Percentiles rank a stretch among this genome's conserved stretches.
Conservation (phyloP, 176 grass and related monocot genomes). For the Thinopyrum elongatum region DNA sequence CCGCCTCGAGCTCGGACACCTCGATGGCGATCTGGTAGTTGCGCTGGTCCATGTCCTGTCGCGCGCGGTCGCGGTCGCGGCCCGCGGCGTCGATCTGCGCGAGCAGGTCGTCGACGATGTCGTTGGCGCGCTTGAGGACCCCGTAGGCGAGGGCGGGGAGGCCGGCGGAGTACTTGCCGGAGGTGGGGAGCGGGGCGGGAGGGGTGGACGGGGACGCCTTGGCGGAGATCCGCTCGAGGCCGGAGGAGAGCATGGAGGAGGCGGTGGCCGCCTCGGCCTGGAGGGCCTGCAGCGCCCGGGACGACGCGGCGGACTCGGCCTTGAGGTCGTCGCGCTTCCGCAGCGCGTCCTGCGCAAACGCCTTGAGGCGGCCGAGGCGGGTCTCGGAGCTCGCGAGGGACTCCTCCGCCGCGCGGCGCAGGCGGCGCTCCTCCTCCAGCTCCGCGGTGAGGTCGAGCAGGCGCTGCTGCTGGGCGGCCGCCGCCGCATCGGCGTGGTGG, state of each 20-base stretch:
- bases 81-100: conserved; percentile 62
- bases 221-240: conserved; percentile 77
- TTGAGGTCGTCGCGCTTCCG: conserved; percentile 68
- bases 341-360: conserved; percentile 61
- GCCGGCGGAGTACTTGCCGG: conserved; percentile 75
- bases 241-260: conserved; percentile 84
- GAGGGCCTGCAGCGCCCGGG: conserved; percentile 31
- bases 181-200: conserved; percentile 63
- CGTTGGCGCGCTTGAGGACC: conserved; percentile 89
- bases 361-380: conserved; percentile 60
- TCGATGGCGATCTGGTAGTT: conserved; percentile 99
- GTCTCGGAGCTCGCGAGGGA: conserved; percentile 37
- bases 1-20: conserved; percentile 92
- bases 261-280: conserved; percentile 69
- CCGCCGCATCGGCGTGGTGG: not conserved
- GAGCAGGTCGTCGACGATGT: conserved; percentile 89
- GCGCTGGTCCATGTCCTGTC: conserved; percentile 73
- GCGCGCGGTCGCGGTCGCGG: conserved; percentile 58
- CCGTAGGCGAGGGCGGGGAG: conserved; percentile 77
- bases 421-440: conserved; percentile 76
- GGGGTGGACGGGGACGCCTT: conserved; percentile 54
- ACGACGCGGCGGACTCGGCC: conserved; percentile 23
- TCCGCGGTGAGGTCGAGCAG: conserved; percentile 56
- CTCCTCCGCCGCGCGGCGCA: conserved; percentile 49
- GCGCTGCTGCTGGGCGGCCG: conserved; percentile 27